phyloP scores from a whole-genome alignment of 2,329 filamentous ascomycete genomes.

The Thermomyces lanuginosus region DNA sequence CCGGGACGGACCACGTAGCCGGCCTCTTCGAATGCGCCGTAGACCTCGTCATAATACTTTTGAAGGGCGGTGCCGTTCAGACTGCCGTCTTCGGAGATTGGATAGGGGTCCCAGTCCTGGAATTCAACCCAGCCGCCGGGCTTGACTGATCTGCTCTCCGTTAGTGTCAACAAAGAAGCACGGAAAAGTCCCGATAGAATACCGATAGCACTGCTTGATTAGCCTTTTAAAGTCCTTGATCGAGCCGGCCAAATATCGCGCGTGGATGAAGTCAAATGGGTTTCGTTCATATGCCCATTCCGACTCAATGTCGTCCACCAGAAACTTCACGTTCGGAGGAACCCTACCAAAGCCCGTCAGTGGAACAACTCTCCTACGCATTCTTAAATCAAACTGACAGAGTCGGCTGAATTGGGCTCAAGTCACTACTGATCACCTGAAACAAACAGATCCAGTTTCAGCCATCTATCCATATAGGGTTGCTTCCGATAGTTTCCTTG shows the following conservation, averaged over 20 bases:
- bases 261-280: constrained; percentile 44
- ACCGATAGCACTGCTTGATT: constrained; percentile 32
- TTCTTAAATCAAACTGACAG: not conserved
- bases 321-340: constrained; percentile 40
- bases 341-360: constrained; percentile 12
- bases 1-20: not conserved
- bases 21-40: not conserved
- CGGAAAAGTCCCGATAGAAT: not conserved
- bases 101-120: not conserved
- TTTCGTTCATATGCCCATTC: constrained; percentile 36
- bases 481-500: too few species aligned
- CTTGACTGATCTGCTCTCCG: not conserved
- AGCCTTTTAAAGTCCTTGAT: constrained; percentile 40
- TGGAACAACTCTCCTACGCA: not conserved
- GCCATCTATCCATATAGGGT: too few species aligned
- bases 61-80: not conserved
- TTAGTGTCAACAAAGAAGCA: not conserved
- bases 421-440: not conserved
- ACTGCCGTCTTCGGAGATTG: not conserved
- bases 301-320: constrained; percentile 41
- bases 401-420: not conserved
- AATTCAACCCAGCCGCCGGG: constrained; percentile 1
- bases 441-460: too few species aligned
- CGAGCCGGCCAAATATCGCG: constrained; percentile 40
- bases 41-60: not conserved